Evolutionary conservation across 352 stramenopile species (phyloP).

Genomic region (Globisporangium recalcitrans): DNA sequence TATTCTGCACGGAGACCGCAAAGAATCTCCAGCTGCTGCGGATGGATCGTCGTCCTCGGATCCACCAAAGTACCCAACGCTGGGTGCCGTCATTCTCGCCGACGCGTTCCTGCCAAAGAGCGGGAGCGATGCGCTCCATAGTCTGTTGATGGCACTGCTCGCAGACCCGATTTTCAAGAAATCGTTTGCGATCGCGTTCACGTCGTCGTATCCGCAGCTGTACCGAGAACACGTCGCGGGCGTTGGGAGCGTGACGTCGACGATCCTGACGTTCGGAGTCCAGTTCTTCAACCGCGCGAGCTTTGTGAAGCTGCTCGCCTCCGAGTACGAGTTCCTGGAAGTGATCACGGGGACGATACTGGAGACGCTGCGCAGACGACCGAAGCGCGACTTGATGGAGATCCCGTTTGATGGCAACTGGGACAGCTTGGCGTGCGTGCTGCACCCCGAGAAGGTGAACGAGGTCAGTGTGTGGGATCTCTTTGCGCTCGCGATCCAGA

Average conservation of each 20-base stretch:
- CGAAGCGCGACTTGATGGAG: constrained; percentile 34
- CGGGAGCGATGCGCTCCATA: constrained; percentile 83
- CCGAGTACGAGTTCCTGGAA: constrained; percentile 67
- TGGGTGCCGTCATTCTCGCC: constrained; percentile 76
- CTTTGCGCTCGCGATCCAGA: constrained; percentile 58
- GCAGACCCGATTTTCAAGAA: constrained; percentile 96
- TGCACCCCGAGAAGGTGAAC: constrained; percentile 27
- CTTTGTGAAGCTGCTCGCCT: constrained; percentile 90
- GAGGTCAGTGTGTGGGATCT: constrained; percentile 63
- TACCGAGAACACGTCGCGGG: constrained; percentile 74
- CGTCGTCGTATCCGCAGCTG: constrained; percentile 88
- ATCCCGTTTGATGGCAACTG: constrained; percentile 44
- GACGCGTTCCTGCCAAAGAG: constrained; percentile 80
- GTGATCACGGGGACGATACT: constrained; percentile 66
- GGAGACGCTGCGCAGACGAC: constrained; percentile 61
- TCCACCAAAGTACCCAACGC: constrained; percentile 44
- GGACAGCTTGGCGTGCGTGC: constrained; percentile 36
- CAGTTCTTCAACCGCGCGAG: constrained; percentile 98
- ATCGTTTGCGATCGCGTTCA: constrained; percentile 93
- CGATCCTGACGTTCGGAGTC: constrained; percentile 90
- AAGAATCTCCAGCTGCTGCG: not conserved
- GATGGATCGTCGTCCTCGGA: not conserved
- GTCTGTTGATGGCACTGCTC: constrained; percentile 94
- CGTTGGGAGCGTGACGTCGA: constrained; percentile 82
- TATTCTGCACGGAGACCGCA: not conserved